Conservation (phyloP, 176 grass and related monocot species). For the Musa troglodytarum region DNA sequence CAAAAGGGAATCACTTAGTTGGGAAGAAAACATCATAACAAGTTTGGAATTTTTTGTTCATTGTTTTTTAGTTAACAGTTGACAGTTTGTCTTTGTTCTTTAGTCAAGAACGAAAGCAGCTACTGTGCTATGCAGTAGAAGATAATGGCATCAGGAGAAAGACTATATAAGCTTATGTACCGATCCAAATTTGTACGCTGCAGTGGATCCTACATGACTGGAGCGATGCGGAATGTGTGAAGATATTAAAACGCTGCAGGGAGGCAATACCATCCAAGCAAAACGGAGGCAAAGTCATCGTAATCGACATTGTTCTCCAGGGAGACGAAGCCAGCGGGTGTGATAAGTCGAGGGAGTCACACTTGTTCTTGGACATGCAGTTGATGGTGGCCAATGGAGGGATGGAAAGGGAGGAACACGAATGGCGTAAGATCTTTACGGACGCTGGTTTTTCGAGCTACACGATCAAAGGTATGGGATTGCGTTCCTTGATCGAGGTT, state of each 20-base stretch:
- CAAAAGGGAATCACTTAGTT: too few species aligned
- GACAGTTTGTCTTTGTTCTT: too few species aligned
- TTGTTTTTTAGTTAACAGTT: too few species aligned
- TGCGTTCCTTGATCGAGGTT: too few species aligned
- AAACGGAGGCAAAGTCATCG: not conserved
- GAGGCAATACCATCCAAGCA: not conserved
- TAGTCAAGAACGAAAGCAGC: too few species aligned
- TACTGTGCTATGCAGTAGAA: too few species aligned
- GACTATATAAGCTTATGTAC: too few species aligned
- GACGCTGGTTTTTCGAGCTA: not conserved
- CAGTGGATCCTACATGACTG: not conserved
- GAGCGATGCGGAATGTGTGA: not conserved
- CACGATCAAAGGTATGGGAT: not conserved
- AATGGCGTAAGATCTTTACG: not conserved
- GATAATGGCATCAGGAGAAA: too few species aligned
- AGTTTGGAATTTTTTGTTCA: too few species aligned
- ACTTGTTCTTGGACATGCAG: not conserved
- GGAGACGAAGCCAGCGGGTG: not conserved
- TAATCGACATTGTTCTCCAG: not conserved
- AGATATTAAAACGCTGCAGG: constrained; percentile 5
- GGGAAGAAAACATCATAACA: too few species aligned
- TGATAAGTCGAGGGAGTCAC: not conserved
- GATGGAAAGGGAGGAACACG: not conserved
- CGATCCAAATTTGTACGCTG: too few species aligned
- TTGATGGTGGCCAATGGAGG: not conserved